A percentile compares a stretch with the other conserved stretches of the same genome.
phyloP scores from a whole-genome alignment of 805 yeast species.

The Saturnispora kantuleensis region DNA sequence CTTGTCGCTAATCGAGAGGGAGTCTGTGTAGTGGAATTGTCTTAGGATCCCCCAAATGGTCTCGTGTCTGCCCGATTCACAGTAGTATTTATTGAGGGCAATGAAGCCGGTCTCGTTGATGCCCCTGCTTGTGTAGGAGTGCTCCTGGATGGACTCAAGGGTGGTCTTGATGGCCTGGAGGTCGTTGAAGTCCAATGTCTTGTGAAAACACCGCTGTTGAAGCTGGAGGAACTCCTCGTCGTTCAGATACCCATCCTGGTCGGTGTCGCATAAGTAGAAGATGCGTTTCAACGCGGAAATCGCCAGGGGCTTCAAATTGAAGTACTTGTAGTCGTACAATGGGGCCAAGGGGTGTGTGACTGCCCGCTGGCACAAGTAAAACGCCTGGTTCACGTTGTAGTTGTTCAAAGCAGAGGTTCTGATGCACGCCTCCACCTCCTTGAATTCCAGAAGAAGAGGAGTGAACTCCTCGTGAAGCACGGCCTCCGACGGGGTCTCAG shows the following conservation, averaged over 20 bases:
- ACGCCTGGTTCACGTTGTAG: slow-evolving; percentile 81
- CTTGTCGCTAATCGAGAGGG: slow-evolving; percentile 72
- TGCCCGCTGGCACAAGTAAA: slow-evolving; percentile 87
- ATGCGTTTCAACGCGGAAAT: slow-evolving; percentile 68
- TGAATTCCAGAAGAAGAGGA: slow-evolving; percentile 79
- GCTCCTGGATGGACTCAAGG: slow-evolving; percentile 21
- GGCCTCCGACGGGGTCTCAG: slow-evolving; percentile 29
- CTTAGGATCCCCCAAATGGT: slow-evolving; percentile 94
- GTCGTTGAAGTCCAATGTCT: slow-evolving; percentile 38
- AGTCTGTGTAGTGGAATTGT: slow-evolving; percentile 84
- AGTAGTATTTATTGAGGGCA: slow-evolving; percentile 67
- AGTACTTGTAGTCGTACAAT: slow-evolving; percentile 83
- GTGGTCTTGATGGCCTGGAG: slow-evolving; percentile 34
- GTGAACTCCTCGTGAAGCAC: slow-evolving; percentile 68
- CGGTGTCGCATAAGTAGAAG: slow-evolving; percentile 77
- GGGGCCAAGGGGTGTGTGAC: slow-evolving; percentile 92
- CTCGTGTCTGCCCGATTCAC: slow-evolving; percentile 89
- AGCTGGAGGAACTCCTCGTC: slow-evolving; percentile 60
- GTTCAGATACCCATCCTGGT: slow-evolving; percentile 77
- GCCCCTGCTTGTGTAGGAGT: slow-evolving; percentile 35
- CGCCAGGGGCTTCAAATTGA: slow-evolving; percentile 69
- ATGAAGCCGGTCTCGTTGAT: slow-evolving; percentile 69
- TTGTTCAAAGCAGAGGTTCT: slow-evolving; percentile 80
- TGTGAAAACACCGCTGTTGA: slow-evolving; percentile 68
- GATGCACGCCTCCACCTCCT: slow-evolving; percentile 88